Evolutionary conservation across 257 asterid species (phyloP).

Genomic region (Solanum rostratum): DNA sequence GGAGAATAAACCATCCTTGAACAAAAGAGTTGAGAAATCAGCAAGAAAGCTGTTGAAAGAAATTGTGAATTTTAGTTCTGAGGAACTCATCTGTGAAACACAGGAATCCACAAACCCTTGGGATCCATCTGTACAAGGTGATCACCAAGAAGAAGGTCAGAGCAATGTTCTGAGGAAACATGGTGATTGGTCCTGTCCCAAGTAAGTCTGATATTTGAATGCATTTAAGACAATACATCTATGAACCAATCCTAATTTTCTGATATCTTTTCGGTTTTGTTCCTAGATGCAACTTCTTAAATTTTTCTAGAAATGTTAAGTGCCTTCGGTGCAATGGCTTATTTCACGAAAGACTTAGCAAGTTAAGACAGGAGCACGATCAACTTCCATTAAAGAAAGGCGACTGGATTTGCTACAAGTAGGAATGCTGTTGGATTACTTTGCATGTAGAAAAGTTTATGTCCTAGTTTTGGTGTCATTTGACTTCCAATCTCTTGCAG

Average conservation of each 20-base stretch:
- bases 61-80: conserved; percentile 38
- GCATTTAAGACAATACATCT: background rate
- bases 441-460: background rate
- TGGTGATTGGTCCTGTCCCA: conserved; percentile 88
- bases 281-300: conserved; percentile 68
- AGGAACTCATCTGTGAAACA: conserved; percentile 21
- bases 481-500: conserved; percentile 27
- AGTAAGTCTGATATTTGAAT: conserved; percentile 27
- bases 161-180: conserved; percentile 29
- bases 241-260: background rate
- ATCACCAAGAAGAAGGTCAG: conserved; percentile 22
- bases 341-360: conserved; percentile 36
- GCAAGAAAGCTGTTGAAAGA: conserved; percentile 64
- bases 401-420: conserved; percentile 86
- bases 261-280: background rate
- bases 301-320: conserved; percentile 65
- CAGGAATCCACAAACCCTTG: conserved; percentile 9
- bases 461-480: background rate
- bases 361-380: conserved; percentile 50
- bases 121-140: conserved; percentile 19
- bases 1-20: conserved; percentile 59
- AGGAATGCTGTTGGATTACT: conserved; percentile 4
- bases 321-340: conserved; percentile 61
- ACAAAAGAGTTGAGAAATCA: conserved; percentile 52
- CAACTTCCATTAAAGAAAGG: conserved; percentile 85